Evolutionary conservation across 2,329 filamentous ascomycete genomes (phyloP), one percentile per base, ranked within the genome.

Genomic region (Biscogniauxia sp.): DNA sequence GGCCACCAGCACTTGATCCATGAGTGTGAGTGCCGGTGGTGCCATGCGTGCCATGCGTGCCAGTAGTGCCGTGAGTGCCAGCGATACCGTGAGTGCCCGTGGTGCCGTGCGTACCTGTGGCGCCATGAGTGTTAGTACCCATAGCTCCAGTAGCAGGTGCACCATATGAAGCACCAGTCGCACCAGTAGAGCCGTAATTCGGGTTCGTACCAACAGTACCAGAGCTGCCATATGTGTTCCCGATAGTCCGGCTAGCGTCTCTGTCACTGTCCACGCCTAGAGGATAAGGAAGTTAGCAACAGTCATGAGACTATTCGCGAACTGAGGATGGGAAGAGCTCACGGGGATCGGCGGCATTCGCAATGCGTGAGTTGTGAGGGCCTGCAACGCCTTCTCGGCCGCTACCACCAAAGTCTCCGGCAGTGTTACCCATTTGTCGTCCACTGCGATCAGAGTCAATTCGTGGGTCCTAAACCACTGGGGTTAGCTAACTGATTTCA

Each of bases 331-430:
- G 51, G 37, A 9, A 19, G 7, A 55, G 2, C 57, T 41, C 58
- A 53, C 82, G 75, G 20, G 82, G 82, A 66, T 85, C 83, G 6
- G 72, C 67, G 37, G 80, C 79, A 71, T 85, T 85, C 19, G 75
- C 73, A 11, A 75, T 6, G 55, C 78, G 76, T 9, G 75, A 77
- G 58, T 63, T 66, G 69, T 84, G 80, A 17, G 78, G 78, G 8
- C 81, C 80, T 53, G 73, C 66, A 2, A 66, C 69, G 15, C 75
- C 74, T 53, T 74, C 73, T 5, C 65, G 67, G 52, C 70, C 72
- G 37, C 73, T 67, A 55, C 71, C 72, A 41, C 67, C 69, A 51
- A 68, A 59, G 58, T 73, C 68, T 17, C 70, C 69, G 11, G 67
- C 66, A 4, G 64, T 66, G 61, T 72, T 73, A 45, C 71, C 71